Percentiles rank a stretch among this genome's conserved stretches.
These are phyloP conservation scores for Mucor lusitanicus DNA, from an alignment of 371 early-diverging fungal genomes.

Conservation along the genomic window DNA sequence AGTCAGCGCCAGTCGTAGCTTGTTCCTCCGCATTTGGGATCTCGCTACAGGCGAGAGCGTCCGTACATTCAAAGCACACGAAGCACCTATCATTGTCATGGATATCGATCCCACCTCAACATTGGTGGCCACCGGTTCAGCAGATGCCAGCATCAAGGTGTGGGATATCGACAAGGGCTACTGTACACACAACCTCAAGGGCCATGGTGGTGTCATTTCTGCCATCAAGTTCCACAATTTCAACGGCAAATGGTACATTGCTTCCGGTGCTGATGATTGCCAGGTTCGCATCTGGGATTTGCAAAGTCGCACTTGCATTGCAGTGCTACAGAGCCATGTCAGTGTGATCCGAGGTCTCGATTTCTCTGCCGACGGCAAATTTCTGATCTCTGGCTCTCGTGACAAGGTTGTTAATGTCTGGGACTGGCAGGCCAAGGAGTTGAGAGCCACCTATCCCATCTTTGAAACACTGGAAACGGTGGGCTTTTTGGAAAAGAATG, in stretches of 20 bases:
- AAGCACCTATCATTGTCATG: conserved; percentile 93
- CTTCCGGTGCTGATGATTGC: conserved; percentile 90
- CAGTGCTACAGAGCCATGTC: conserved; percentile 82
- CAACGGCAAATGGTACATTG: conserved; percentile 62
- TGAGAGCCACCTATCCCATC: conserved; percentile 85
- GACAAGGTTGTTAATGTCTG: conserved; percentile 95
- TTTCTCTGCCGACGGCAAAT: conserved; percentile 72
- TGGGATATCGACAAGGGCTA: conserved; percentile 95
- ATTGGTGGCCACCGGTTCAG: conserved; percentile 94
- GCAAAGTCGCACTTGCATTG: conserved; percentile 66
- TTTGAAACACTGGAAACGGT: conserved; percentile 81
- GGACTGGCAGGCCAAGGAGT: conserved; percentile 71
- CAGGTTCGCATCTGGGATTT: conserved; percentile 91
- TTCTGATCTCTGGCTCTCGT: conserved; percentile 88
- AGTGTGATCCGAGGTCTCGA: conserved; percentile 91
- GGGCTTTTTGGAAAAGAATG: conserved; percentile 59
- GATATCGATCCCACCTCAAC: conserved; percentile 87
- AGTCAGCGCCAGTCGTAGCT: conserved; percentile 81
- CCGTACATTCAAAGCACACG: conserved; percentile 84
- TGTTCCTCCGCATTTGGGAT: conserved; percentile 81
- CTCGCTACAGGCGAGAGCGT: conserved; percentile 63
- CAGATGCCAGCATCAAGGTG: conserved; percentile 92
- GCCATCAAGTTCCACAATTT: conserved; percentile 82
- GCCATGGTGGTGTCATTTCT: conserved; percentile 90
- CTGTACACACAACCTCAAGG: conserved; percentile 94